Conservation (phyloP, 1,284 basidiomycete genomes). For the Fomitopsis pinicola region DNA sequence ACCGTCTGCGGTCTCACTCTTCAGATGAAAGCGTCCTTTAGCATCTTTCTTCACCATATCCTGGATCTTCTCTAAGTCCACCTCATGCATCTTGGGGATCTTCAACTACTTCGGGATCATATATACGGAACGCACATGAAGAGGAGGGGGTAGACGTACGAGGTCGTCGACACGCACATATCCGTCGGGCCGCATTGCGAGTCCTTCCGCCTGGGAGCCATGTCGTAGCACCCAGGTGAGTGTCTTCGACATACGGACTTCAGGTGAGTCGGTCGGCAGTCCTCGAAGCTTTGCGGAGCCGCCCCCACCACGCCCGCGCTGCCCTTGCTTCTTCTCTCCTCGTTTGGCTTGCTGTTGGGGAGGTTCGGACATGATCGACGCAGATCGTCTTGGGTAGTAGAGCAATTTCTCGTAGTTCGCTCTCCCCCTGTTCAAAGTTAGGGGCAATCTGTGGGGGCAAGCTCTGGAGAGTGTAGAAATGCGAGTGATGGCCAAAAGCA, state of each 20-base stretch:
- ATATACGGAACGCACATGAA: background rate
- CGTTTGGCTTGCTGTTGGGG: constrained; percentile 9
- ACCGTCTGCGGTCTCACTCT: constrained; percentile 48
- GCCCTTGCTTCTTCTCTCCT: constrained; percentile 5
- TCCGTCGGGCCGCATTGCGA: constrained; percentile 76
- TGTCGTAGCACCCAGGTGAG: constrained; percentile 84
- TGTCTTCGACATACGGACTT: constrained; percentile 67
- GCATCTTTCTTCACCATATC: constrained; percentile 71
- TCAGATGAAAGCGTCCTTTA: constrained; percentile 76
- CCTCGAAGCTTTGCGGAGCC: constrained; percentile 40
- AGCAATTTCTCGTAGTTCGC: no score
- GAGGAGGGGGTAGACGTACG: constrained; percentile 41
- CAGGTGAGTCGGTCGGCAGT: constrained; percentile 43
- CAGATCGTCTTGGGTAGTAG: background rate
- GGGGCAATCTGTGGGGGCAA: background rate
- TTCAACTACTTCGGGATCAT: constrained; percentile 21
- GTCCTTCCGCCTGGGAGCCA: constrained; percentile 72
- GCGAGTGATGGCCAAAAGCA: background rate
- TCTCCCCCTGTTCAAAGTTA: no score
- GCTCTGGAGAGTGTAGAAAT: background rate
- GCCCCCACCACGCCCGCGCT: constrained; percentile 8
- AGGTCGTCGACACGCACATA: constrained; percentile 73
- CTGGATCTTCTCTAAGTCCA: constrained; percentile 54
- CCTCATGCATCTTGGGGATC: constrained; percentile 22
- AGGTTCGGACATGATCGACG: background rate